Percentiles rank a stretch among this genome's conserved stretches.
These are phyloP conservation scores for Yamadazyma aaseri DNA, from an alignment of 1,139 yeast genomes.

Conservation along the genomic window DNA sequence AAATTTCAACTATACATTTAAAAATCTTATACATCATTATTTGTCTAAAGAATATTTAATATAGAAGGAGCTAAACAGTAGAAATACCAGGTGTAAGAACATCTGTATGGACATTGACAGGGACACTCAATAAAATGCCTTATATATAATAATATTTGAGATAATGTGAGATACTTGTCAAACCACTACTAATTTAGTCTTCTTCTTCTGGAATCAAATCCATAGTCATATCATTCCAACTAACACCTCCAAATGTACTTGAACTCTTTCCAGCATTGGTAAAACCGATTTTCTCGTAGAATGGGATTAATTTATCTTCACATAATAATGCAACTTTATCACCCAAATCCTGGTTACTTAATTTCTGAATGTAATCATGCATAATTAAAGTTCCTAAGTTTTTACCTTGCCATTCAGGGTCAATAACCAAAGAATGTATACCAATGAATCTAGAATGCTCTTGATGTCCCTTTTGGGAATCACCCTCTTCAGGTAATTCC, in stretches of 20 bases:
- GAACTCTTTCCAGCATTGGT: conserved; percentile 59
- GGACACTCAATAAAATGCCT: too few relatives aligned
- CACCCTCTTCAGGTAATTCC: conserved; percentile 52
- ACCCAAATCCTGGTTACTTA: conserved; percentile 85
- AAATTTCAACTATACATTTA: too few relatives aligned
- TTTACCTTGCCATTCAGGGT: conserved; percentile 76
- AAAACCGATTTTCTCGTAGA: conserved; percentile 81
- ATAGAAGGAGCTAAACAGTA: too few relatives aligned
- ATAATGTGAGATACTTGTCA: too few relatives aligned
- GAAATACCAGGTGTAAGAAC: too few relatives aligned
- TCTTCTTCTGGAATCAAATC: conserved; percentile 65
- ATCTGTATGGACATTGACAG: too few relatives aligned
- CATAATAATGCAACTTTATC: conserved; percentile 74
- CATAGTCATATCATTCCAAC: conserved; percentile 67
- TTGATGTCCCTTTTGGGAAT: conserved; percentile 59
- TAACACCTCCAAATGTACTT: conserved; percentile 57
- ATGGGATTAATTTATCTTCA: conserved; percentile 65
- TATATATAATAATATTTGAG: too few relatives aligned
- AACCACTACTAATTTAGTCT: conserved; percentile 11
- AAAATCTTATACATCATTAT: too few relatives aligned
- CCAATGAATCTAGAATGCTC: conserved; percentile 77
- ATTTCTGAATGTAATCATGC: conserved; percentile 87
- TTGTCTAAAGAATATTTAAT: too few relatives aligned
- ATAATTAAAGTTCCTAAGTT: conserved; percentile 79
- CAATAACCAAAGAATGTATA: conserved; percentile 77